Conservation (phyloP, 441 rosid genomes). For the Codiaeum variegatum region DNA sequence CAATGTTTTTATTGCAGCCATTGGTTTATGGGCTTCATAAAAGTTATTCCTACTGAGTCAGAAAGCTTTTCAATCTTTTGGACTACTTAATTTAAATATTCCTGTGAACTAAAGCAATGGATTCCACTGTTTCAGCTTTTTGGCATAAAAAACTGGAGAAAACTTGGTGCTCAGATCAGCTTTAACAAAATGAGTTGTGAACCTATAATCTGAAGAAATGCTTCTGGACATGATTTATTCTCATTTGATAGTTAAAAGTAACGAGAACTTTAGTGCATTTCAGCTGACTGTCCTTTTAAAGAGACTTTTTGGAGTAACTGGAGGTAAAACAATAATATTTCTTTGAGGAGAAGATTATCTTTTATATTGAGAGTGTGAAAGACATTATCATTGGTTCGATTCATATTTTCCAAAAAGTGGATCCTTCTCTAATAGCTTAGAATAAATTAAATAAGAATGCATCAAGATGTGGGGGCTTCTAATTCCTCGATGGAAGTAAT, state of each 20-base stretch:
- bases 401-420: neutral
- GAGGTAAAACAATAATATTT: neutral
- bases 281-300: neutral
- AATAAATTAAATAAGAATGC: no score
- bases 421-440: neutral
- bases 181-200: neutral
- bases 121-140: constrained; percentile 17
- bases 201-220: no score
- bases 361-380: neutral
- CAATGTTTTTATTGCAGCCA: neutral
- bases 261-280: neutral
- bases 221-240: neutral
- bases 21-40: neutral
- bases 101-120: neutral
- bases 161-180: constrained; percentile 13
- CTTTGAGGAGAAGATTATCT: neutral
- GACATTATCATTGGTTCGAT: neutral
- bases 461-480: neutral
- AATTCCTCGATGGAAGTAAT: neutral
- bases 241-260: neutral
- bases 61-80: neutral
- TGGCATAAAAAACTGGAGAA: neutral
- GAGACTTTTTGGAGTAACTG: neutral
- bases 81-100: constrained; percentile 17
- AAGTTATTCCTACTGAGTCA: neutral